Conservation (phyloP, 768 basidiomycete species). For the Kwoniella sp. region DNA sequence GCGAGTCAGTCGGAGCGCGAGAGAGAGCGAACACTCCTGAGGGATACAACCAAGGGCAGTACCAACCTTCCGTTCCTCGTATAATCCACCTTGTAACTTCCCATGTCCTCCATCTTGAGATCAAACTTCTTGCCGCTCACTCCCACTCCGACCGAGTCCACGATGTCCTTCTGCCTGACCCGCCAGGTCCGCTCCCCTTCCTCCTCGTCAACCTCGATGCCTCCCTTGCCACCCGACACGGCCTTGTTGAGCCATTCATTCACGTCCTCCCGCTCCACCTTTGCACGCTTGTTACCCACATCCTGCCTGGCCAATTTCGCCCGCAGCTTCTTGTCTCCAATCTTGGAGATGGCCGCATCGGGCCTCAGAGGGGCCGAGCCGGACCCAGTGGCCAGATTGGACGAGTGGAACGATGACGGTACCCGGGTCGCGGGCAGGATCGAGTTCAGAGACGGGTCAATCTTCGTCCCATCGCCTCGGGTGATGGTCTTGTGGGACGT, state of each 20-base stretch:
- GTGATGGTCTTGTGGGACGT: conserved; percentile 41
- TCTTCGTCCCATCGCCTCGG: conserved; percentile 40
- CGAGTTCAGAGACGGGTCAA: conserved; percentile 60
- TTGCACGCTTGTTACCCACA: conserved; percentile 47
- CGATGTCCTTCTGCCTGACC: conserved; percentile 74
- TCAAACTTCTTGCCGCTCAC: conserved; percentile 58
- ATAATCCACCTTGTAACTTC: conserved; percentile 78
- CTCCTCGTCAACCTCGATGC: conserved; percentile 65
- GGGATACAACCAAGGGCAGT: not conserved
- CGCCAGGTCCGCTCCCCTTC: conserved; percentile 88
- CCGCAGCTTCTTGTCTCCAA: conserved; percentile 72
- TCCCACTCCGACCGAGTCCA: conserved; percentile 46
- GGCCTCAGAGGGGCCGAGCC: conserved; percentile 48
- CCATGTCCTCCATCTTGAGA: conserved; percentile 71
- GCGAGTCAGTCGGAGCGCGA: not conserved
- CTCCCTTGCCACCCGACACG: conserved; percentile 64
- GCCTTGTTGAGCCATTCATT: conserved; percentile 52
- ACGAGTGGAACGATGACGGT: conserved; percentile 65
- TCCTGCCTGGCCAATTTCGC: conserved; percentile 63
- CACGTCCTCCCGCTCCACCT: conserved; percentile 57
- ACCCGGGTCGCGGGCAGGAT: conserved; percentile 60
- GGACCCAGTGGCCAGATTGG: conserved; percentile 53
- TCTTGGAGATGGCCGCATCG: conserved; percentile 51
- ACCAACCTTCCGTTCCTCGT: conserved; percentile 83
- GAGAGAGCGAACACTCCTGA: not conserved